Base-by-base conservation (phyloP, 2,329 filamentous ascomycete genomes). In the Ophiostoma sp. region DNA sequence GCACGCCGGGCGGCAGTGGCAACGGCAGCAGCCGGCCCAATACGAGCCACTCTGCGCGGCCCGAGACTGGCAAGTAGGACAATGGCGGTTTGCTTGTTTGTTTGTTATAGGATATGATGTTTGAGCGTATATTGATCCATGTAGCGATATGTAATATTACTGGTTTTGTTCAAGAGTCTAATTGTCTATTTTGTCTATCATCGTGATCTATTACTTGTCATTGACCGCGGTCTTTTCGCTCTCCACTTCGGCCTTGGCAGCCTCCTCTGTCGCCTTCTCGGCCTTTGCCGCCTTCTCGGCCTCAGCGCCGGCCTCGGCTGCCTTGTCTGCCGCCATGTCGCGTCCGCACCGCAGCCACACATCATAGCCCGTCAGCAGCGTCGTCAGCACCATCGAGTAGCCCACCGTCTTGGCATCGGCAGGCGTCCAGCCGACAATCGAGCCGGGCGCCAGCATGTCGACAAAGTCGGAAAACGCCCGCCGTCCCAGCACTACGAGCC, bases 391-490 rank as follows among this genome's bases (percentile, higher is more conserved):
- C 84, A 89, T 89, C 10, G 84, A 83, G 15, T 83, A 70, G 0
- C 86, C 88, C 1, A 91, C 84, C 1, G 82, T 79, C 2, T 85
- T 81, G 0, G 82, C 78, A 11, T 83, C 79, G 0, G 84, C 79
- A 0, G 81, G 77, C 35, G 89, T 78, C 89, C 89, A 91, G 0
- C 87, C 87, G 17, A 91, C 78, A 0, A 84, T 79, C 6, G 80
- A 80, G 0, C 85, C 86, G 0, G 90, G 90, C 41, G 91, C 80
- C 4, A 88, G 75, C 66, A 91, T 76, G 76, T 93, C 90, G 68
- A 90, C 82, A 7, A 79, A 74, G 75, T 91, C 87, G 1, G 86
- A 82, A 1, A 87, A 11, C 31, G 33, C 60, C 20, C 60, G 60
- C 31, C 60, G 60, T 13, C 60, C 60, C 72, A 6, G 89, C 76